Evolutionary conservation across 139 green algal species (phyloP), one percentile per base, ranked within the genome.

Genomic region (Chlamydomonas sphaeroides): DNA sequence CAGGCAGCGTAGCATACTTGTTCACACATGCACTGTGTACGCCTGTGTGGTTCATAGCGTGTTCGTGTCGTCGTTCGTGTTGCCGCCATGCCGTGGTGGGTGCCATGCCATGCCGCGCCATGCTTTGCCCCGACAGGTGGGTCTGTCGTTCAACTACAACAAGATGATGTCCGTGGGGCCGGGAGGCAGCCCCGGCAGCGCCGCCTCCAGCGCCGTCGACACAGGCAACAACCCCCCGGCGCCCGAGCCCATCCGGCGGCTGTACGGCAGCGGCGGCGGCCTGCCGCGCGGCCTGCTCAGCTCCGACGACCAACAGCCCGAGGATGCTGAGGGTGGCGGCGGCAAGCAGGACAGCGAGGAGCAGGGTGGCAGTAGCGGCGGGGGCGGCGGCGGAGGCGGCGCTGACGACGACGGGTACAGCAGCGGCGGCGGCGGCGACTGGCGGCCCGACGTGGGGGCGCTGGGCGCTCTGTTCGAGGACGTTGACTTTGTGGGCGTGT

Each of bases 101-200:
- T 26, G 53, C 53, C 5, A 30, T 8, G 28, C 28, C 30, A 5
- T 66, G 7, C 11, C 17, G 59, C 59, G 7, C 59, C 59, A 6
- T 36, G 30, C 30, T 36, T 66, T 36, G 28, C 38, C 65, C 33
- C 5, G 53, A 17, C 38, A 72, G 38, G 68, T 56, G 42, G 68
- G 73, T n/a, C 56, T 80, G 5, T 80, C 73, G 36, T 80, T 80
- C 73, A 80, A 80, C 25, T 80, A 49, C 77, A 83, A 83, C 63
- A 76, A 76, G 68, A 1, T 76, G 7, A 14, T 42, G 5, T 10
- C 10, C 28, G 59, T 38, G 5, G 11, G 17, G 17, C 30, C 20
- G 59, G 59, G 30, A 18, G 59, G 30, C 11, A 28, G 17, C 59
- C 53, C 53, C 11, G 53, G n/a, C n/a, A n/a, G n/a, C n/a, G n/a